phyloP scores from a whole-genome alignment of 371 early-diverging fungal genomes.

The Mucor mucedo region DNA sequence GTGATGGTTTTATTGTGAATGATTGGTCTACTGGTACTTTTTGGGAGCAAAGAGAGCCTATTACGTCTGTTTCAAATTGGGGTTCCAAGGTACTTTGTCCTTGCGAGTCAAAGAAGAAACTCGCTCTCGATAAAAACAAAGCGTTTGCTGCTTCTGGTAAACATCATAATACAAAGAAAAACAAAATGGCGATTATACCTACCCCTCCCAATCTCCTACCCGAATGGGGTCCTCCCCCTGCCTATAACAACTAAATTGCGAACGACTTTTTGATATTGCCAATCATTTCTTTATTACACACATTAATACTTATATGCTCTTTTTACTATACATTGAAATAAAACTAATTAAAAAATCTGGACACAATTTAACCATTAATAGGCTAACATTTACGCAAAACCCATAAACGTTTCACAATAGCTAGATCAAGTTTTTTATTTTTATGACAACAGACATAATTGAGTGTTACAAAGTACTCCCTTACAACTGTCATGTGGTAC shows the following conservation, averaged over 20 bases:
- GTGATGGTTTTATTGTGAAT: constrained; percentile 37
- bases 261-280: neutral
- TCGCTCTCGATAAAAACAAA: neutral
- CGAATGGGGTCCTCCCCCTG: constrained; percentile 34
- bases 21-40: constrained; percentile 21
- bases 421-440: too few species aligned
- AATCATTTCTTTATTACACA: too few species aligned
- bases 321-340: too few species aligned
- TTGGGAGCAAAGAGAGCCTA: constrained; percentile 45
- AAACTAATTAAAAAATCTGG: too few species aligned
- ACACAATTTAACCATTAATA: too few species aligned
- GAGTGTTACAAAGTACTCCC: too few species aligned
- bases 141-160: neutral
- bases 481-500: too few species aligned
- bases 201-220: constrained; percentile 3
- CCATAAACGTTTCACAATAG: too few species aligned
- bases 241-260: neutral
- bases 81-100: constrained; percentile 40
- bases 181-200: neutral
- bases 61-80: constrained; percentile 40
- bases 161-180: neutral
- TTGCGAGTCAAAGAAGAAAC: constrained; percentile 30
- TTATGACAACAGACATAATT: too few species aligned
- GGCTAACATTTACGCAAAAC: too few species aligned
- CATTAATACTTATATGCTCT: too few species aligned